Percentiles rank a stretch among this genome's conserved stretches.
Conservation (phyloP, 768 basidiomycete genomes). For the Boletus bicolor region DNA sequence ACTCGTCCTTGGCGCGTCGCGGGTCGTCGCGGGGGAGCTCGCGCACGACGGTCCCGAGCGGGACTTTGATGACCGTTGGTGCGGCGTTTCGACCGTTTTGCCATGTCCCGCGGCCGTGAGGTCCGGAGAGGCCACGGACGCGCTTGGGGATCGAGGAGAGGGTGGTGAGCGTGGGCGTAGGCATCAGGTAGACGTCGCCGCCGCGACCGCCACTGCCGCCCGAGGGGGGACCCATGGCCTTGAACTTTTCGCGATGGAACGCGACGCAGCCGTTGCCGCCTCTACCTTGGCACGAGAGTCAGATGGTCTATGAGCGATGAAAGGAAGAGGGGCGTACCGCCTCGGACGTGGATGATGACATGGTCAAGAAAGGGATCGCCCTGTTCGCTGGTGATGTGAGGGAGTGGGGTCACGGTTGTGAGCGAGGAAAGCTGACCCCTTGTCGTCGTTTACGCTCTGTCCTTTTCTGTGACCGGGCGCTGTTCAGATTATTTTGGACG, state of each 20-base stretch:
- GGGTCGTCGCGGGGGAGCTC: slow-evolving; percentile 69
- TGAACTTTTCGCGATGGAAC: slow-evolving; percentile 88
- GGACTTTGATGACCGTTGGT: slow-evolving; percentile 77
- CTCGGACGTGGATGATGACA: slow-evolving; percentile 72
- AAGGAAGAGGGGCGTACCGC: slow-evolving; percentile 44
- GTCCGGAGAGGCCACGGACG: slow-evolving; percentile 63
- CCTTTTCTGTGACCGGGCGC: slow-evolving; percentile 39
- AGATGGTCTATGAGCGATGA: not conserved
- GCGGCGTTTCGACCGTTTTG: slow-evolving; percentile 74
- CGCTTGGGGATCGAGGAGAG: slow-evolving; percentile 70
- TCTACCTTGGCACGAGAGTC: slow-evolving; percentile 47
- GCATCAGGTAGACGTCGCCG: slow-evolving; percentile 81
- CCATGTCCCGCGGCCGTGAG: slow-evolving; percentile 81
- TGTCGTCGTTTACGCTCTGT: slow-evolving; percentile 78
- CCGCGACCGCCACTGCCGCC: slow-evolving; percentile 92
- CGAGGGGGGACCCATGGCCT: slow-evolving; percentile 82
- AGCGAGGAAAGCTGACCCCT: slow-evolving; percentile 41
- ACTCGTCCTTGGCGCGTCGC: slow-evolving; percentile 60
- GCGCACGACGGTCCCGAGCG: slow-evolving; percentile 85
- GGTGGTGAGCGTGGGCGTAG: slow-evolving; percentile 73
- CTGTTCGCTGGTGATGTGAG: slow-evolving; percentile 35
- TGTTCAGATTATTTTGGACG: not conserved
- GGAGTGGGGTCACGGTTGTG: not conserved
- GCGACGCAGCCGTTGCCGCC: slow-evolving; percentile 93
- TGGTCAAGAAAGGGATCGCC: slow-evolving; percentile 82